Evolutionary conservation across 495 filamentous ascomycete species (phyloP), one percentile per base, ranked within the genome.

Genomic region (Penicillium canescens): DNA sequence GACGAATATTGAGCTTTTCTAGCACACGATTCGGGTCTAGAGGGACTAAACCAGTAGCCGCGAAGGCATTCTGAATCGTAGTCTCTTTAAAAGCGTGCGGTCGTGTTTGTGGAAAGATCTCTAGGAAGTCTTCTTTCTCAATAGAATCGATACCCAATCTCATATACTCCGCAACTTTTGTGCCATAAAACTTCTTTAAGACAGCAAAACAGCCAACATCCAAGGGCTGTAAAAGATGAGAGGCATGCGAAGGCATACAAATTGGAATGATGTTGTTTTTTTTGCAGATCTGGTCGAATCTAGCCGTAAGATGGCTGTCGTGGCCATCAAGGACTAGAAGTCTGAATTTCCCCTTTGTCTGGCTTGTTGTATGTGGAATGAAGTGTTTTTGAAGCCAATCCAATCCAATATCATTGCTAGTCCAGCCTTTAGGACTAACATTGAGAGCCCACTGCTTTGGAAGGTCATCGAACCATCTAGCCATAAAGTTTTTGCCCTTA

Each of bases 201-300:
- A 26, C 24, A 26, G 24, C 24, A 26, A 26, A 26, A 26, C 24
- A 26, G 6, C 24, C 6, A 26, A 26, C n/a, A n/a, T n/a, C n/a
- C n/a, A n/a, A n/a, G n/a, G n/a, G n/a, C n/a, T n/a, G n/a, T n/a
- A n/a, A n/a, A n/a, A n/a, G n/a, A n/a, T n/a, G n/a, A n/a, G n/a
- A n/a, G n/a, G n/a, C n/a, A n/a, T n/a, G n/a, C n/a, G n/a, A n/a
- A n/a, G n/a, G n/a, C n/a, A n/a, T n/a, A n/a, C n/a, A n/a, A n/a
- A n/a, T n/a, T n/a, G n/a, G 40, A 21, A 46, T 46, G 8, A 46
- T 46, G 0, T 46, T 21, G 23, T 46, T 46, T 46, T 46, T 23
- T 2, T 31, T 2, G 28, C 28, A 46, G 6, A 46, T 33, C 14
- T 21, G 6, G 6, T 46, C 43, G 31, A 46, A 46, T 20, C 0